phyloP scores from a whole-genome alignment of 257 asterid species.

The Galeopsis tetrahit region DNA sequence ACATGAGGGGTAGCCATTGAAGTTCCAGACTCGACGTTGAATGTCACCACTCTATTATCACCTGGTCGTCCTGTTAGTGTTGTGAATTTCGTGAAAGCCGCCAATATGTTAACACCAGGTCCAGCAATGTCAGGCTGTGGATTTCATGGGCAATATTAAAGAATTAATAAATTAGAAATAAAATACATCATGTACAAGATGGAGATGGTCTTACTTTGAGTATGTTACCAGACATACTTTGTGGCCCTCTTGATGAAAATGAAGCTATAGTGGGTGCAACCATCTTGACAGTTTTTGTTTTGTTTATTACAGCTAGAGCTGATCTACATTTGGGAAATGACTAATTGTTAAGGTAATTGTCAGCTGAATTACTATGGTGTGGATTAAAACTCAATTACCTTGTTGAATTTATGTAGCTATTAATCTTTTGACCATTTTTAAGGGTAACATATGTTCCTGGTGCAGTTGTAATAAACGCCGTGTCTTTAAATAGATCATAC shows the following conservation, averaged over 20 bases:
- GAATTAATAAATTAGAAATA: not conserved
- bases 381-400: slow-evolving; percentile 40
- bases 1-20: slow-evolving; percentile 91
- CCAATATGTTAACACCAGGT: slow-evolving; percentile 78
- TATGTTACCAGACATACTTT: slow-evolving; percentile 42
- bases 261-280: slow-evolving; percentile 60
- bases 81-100: slow-evolving; percentile 52
- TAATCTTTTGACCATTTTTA: slow-evolving; percentile 45
- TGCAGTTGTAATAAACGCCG: slow-evolving; percentile 33
- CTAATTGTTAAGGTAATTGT: not conserved
- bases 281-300: slow-evolving; percentile 39
- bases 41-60: slow-evolving; percentile 49
- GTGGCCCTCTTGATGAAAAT: slow-evolving; percentile 90
- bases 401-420: slow-evolving; percentile 64
- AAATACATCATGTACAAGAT: not conserved
- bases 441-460: slow-evolving; percentile 44
- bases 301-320: slow-evolving; percentile 60
- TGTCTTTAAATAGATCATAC: slow-evolving; percentile 31
- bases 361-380: not conserved
- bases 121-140: slow-evolving; percentile 85
- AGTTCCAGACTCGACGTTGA: slow-evolving; percentile 72
- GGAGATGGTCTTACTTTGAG: slow-evolving; percentile 61
- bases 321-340: slow-evolving; percentile 38
- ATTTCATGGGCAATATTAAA: not conserved
- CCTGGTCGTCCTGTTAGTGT: slow-evolving; percentile 30